These are phyloP conservation scores for Gliomastix tumulicola DNA, from an alignment of 2,329 filamentous ascomycete genomes.

Conservation along the genomic window DNA sequence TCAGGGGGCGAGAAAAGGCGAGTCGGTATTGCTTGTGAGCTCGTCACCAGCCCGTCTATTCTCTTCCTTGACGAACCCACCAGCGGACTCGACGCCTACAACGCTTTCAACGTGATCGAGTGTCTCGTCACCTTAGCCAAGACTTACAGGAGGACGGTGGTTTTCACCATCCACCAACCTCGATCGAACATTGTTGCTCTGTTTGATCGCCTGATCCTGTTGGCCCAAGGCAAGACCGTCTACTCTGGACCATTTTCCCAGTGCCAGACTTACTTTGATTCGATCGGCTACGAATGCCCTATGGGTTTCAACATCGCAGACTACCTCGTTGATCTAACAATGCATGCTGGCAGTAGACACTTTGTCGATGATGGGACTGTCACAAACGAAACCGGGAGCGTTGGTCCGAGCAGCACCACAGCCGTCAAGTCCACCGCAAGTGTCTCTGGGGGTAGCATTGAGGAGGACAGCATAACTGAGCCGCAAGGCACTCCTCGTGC, in stretches of 20 bases:
- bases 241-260: conserved; percentile 86
- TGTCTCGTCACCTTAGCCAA: conserved; percentile 92
- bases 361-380: conserved; percentile 47
- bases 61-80: conserved; percentile 96
- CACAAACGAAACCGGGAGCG: conserved; percentile 51
- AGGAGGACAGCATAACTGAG: conserved; percentile 57
- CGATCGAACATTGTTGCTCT: conserved; percentile 96
- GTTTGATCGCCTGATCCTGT: conserved; percentile 86
- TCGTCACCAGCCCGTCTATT: conserved; percentile 95
- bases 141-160: conserved; percentile 92
- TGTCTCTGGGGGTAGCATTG: conserved; percentile 67
- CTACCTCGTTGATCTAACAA: conserved; percentile 93
- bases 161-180: conserved; percentile 98
- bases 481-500: conserved; percentile 55
- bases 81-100: conserved; percentile 91
- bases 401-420: conserved; percentile 78
- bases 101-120: conserved; percentile 97
- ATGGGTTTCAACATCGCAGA: conserved; percentile 98
- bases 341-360: conserved; percentile 72
- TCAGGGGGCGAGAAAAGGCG: conserved; percentile 95
- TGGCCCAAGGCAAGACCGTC: conserved; percentile 83
- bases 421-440: conserved; percentile 89
- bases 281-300: conserved; percentile 85
- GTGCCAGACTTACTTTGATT: conserved; percentile 90
- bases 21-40: conserved; percentile 93